Conservation (phyloP, 148 eudicot species). For the Pharnaceum exiguum region DNA sequence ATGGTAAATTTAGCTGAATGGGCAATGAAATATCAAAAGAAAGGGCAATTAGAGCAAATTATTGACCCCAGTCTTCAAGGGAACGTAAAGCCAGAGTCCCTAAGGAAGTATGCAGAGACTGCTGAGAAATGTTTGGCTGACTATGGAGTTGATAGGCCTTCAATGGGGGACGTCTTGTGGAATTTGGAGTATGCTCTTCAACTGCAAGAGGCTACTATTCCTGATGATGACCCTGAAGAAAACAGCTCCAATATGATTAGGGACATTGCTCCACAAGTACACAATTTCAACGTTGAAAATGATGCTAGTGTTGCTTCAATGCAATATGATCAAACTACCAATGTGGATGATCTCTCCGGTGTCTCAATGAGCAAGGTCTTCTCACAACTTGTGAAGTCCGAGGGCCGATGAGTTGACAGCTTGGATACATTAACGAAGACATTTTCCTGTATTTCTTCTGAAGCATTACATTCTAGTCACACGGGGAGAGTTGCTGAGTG, state of each 20-base stretch:
- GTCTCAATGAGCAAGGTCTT: conserved; percentile 31
- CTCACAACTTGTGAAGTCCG: conserved; percentile 28
- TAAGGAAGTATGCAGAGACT: conserved; percentile 26
- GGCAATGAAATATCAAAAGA: conserved; percentile 37
- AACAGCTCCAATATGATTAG: conserved; percentile 26
- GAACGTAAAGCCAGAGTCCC: conserved; percentile 24
- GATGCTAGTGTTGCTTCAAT: conserved; percentile 17
- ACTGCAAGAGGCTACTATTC: conserved; percentile 28
- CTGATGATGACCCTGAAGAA: conserved; percentile 30
- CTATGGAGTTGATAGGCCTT: conserved; percentile 29
- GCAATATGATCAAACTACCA: conserved; percentile 19
- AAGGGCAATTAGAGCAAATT: conserved; percentile 27
- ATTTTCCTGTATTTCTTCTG: neutral
- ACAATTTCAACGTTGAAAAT: conserved; percentile 15
- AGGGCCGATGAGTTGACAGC: conserved; percentile 20
- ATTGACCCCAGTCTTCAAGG: conserved; percentile 24
- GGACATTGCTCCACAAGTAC: conserved; percentile 23
- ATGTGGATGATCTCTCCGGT: conserved; percentile 30
- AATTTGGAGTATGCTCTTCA: conserved; percentile 30
- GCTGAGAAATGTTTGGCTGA: conserved; percentile 30
- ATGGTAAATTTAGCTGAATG: conserved; percentile 39
- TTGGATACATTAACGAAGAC: neutral
- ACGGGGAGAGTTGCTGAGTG: neutral
- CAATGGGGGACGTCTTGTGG: conserved; percentile 32
- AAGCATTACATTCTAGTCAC: neutral